Evolutionary conservation across 345 rosid species (phyloP), one percentile per base, ranked within the genome.

Genomic region (Nephelium lappaceum): DNA sequence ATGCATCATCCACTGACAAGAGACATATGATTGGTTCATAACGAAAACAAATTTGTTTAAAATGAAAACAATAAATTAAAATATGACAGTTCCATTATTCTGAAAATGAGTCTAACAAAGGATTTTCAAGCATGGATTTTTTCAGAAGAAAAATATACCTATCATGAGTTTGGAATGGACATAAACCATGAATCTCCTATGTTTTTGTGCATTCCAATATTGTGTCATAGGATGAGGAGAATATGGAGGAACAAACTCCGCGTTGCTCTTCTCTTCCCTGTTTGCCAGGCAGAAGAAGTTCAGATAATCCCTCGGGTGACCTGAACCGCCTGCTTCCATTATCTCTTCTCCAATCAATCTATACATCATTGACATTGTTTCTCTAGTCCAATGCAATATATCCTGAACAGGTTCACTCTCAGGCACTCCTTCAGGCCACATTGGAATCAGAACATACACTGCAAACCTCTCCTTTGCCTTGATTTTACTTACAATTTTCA

Each of bases 131-230:
- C 1, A 15, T 1, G 1, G 19, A 49, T 49, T 14, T 15, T 53
- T 8, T 41, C 8, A 53, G 19, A 53, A 0, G 8, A 5, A 18
- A 5, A 53, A 15, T 16, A 53, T 79, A 90, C 99, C 98, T 87
- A 95, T 93, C 96, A 95, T 93, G 85, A 93, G 85, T 89, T 93
- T 95, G 86, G 96, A 93, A 80, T 95, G 99, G 66, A 93, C 98
- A 75, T 95, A 93, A 38, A 95, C 85, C 99, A 92, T 93, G 86
- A 93, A 93, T 76, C 99, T 92, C 72, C 97, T 82, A 42, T 90
- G 87, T 83, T 79, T 89, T 75, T 92, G 98, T 4, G 96, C 93
- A 74, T 90, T 85, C 98, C 96, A 95, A 8, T 95, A 92, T 24
- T 88, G 93, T 1, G 93, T 90, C 10, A 72, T 69, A 5, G 85